Conservation (phyloP, 768 basidiomycete species). For the Cytidiella melzeri region DNA sequence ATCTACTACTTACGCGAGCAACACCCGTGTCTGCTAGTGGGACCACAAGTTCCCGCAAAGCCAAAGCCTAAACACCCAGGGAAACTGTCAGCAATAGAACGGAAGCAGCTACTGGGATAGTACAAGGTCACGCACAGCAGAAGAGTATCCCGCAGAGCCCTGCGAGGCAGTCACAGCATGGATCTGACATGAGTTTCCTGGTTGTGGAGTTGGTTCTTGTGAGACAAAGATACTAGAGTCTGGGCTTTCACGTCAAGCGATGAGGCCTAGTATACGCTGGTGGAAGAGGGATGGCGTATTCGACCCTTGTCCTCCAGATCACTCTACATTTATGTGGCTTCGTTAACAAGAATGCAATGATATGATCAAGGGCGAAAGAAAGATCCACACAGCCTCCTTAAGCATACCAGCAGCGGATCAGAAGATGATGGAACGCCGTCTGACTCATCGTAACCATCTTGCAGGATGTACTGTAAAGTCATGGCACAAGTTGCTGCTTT, state of each 20-base stretch:
- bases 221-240: background rate
- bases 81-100: background rate
- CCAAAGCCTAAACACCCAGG: slow-evolving; percentile 7
- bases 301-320: background rate
- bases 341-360: no score
- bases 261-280: background rate
- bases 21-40: no score
- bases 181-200: slow-evolving; percentile 3
- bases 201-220: background rate
- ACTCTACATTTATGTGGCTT: no score
- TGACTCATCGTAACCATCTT: no score
- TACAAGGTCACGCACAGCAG: background rate
- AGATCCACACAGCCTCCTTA: no score
- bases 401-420: no score
- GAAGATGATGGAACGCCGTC: no score
- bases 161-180: background rate
- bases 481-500: no score
- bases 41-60: background rate
- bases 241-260: background rate
- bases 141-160: slow-evolving; percentile 9
- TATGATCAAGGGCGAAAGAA: no score
- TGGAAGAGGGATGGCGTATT: background rate
- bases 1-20: no score
- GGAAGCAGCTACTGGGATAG: no score
- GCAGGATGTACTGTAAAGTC: no score